Evolutionary conservation across 148 eudicot genomes (phyloP).

Genomic region (Amaranthus hypochondriacus): DNA sequence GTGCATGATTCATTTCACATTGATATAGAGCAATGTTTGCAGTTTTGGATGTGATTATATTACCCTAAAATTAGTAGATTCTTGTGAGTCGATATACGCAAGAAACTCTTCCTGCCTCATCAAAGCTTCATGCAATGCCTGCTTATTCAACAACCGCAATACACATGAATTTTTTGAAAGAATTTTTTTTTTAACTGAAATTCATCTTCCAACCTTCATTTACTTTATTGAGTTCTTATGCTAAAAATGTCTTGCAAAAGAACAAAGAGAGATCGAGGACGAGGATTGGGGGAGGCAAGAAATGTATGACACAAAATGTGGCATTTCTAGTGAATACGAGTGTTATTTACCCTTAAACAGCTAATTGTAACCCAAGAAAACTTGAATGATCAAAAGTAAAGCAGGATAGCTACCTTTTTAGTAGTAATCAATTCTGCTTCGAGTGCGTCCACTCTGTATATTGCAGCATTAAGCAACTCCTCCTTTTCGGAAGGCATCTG

Average conservation of each 20-base stretch:
- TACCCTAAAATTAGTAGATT: slow-evolving; percentile 41
- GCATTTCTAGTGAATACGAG: too few relatives aligned
- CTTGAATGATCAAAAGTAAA: too few relatives aligned
- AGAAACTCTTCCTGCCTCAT: slow-evolving; percentile 73
- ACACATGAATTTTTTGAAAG: too few relatives aligned
- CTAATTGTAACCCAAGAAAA: too few relatives aligned
- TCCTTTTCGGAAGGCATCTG: slow-evolving; percentile 67
- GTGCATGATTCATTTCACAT: neutral
- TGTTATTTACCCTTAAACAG: too few relatives aligned
- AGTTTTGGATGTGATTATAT: slow-evolving; percentile 7
- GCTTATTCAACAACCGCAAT: slow-evolving; percentile 6
- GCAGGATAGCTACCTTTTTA: slow-evolving; percentile 37
- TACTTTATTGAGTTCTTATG: too few relatives aligned
- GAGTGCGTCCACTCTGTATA: slow-evolving; percentile 67
- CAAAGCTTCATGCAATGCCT: slow-evolving; percentile 80
- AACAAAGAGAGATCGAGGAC: too few relatives aligned
- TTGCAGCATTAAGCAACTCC: slow-evolving; percentile 64
- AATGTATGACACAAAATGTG: too few relatives aligned
- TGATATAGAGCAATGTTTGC: neutral
- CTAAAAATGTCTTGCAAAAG: too few relatives aligned
- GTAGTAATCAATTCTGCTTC: slow-evolving; percentile 75
- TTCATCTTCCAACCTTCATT: too few relatives aligned
- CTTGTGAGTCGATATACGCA: slow-evolving; percentile 55
- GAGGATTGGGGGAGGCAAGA: too few relatives aligned
- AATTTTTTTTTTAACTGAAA: too few relatives aligned